Evolutionary conservation across 805 yeast species (phyloP), one percentile per base, ranked within the genome.

Genomic region (Hanseniaspora clermontiae): DNA sequence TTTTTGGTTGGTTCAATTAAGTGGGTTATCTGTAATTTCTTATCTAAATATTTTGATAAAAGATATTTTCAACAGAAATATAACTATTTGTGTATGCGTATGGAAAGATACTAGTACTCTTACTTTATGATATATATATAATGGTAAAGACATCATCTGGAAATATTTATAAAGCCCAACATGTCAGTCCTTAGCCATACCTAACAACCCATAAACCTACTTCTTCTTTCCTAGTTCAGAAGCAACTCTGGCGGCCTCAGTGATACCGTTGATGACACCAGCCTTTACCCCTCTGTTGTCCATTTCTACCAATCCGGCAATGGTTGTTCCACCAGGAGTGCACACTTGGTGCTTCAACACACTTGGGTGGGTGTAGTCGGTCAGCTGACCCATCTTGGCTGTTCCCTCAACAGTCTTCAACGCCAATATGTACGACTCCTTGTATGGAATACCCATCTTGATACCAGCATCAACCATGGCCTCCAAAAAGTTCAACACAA

Each of bases 281-380:
- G 87, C 78, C 72, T 96, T 83, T 49, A 93, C 85, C 51, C 91
- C 95, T 50, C 80, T 81, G 62, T 88, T 96, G 73, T 93, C 98
- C 84, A 93, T 81, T 61, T 82, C 87, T 69, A 91, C 77, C 58
- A 93, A 74, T 0, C 98, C 98, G 10, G 95, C 95, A 67, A 93
- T 93, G 4, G 98, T 93, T 51, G 97, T 90, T 37, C 98, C 98
- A 34, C 93, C 98, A 27, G 98, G 98, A 0, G 98, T 93, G 67
- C 96, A 89, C 9, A 93, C 93, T 63, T 82, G 83, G 67, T 85
- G 82, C 67, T 87, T 87, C 67, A 93, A 77, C 12, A 79, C 87
- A 19, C 93, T 91, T 11, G 98, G 98, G 65, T 91, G 96, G 46
- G 76, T 80, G 40, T 45, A 53, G 3, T 87, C 89, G 11, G 89